Evolutionary conservation across 306 rosid species (phyloP).

Genomic region (Quercus berberidifolia): DNA sequence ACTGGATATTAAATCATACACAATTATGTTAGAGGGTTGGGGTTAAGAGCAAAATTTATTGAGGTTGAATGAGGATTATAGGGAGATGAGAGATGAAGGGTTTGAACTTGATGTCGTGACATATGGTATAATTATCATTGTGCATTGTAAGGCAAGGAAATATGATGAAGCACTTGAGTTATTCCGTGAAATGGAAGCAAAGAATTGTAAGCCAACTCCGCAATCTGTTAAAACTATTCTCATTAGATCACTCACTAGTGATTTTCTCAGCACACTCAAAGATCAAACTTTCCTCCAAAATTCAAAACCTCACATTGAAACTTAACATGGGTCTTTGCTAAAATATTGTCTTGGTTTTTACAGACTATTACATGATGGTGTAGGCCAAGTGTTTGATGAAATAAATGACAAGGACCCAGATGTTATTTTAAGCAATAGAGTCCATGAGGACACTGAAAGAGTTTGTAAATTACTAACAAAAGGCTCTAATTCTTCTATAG

Average conservation of each 20-base stretch:
- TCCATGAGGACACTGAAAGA: slow-evolving; percentile 27
- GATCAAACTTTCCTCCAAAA: slow-evolving; percentile 1
- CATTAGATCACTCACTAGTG: background rate
- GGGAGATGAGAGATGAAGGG: slow-evolving; percentile 73
- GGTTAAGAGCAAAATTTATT: slow-evolving; percentile 62
- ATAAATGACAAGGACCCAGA: slow-evolving; percentile 18
- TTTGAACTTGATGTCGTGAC: slow-evolving; percentile 73
- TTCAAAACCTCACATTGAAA: slow-evolving; percentile 2
- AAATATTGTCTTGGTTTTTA: background rate
- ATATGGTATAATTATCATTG: slow-evolving; percentile 55
- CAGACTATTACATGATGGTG: slow-evolving; percentile 7
- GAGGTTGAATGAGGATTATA: slow-evolving; percentile 57
- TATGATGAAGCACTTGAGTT: slow-evolving; percentile 57
- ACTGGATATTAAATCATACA: slow-evolving; percentile 69
- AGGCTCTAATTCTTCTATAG: slow-evolving; percentile 26
- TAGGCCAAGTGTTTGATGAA: background rate
- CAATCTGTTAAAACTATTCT: slow-evolving; percentile 21
- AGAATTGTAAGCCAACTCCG: slow-evolving; percentile 53
- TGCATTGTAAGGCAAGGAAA: slow-evolving; percentile 58
- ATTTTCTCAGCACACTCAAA: background rate
- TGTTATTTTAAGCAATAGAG: background rate
- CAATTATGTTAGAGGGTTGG: slow-evolving; percentile 83
- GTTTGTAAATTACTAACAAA: slow-evolving; percentile 47
- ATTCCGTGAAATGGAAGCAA: slow-evolving; percentile 55
- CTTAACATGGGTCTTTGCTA: slow-evolving; percentile 1